Base-by-base conservation (phyloP, 768 basidiomycete genomes). In the Calocybe indica region DNA sequence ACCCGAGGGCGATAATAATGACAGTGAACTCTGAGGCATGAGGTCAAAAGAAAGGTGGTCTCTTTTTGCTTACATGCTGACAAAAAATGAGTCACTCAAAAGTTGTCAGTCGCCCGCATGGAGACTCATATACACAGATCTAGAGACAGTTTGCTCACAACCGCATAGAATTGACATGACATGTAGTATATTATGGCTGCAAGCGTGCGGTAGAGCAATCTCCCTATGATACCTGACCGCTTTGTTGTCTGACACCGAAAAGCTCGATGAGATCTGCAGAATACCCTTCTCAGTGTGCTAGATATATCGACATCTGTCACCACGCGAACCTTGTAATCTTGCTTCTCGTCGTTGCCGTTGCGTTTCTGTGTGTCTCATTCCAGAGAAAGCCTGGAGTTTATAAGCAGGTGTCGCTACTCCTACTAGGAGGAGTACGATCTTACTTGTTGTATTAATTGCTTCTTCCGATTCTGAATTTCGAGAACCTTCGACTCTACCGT, bases 401-500 rank as follows among this genome's bases (percentile, higher is more conserved):
- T 22, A 1, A 30, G 13, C 13, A 31, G 39, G 7, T 37, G 28
- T 48, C 34, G 22, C 9, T 15, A 37, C 37, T 45, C 34, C 39
- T 44, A 5, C 8, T 10, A 4, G n/a, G 22, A 40, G 37, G 28
- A 13, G 39, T 13, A 40, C 6, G 36, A 3, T 50, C 57, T 12
- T 53, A 86, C 89, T 67, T 91, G 80, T 57, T 86, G 74, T 47
- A 94, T 82, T 37, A 94, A 62, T 31, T 67, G 69, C 66, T 91
- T 92, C 69, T 93, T 93, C 58, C 76, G 76, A 49, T 88, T 86
- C 61, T 94, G 92, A 50, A 93, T 94, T 22, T 88, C 89, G 38
- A 94, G 72, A 37, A 83, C 91, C 64, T 88, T 92, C 9, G 87
- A 77, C 63, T 94, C 92, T 1, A 93, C 83, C 0, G 92, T 94